These are phyloP conservation scores for Carex kokanica DNA, from an alignment of 176 grass and related monocot genomes.

Conservation along the genomic window DNA sequence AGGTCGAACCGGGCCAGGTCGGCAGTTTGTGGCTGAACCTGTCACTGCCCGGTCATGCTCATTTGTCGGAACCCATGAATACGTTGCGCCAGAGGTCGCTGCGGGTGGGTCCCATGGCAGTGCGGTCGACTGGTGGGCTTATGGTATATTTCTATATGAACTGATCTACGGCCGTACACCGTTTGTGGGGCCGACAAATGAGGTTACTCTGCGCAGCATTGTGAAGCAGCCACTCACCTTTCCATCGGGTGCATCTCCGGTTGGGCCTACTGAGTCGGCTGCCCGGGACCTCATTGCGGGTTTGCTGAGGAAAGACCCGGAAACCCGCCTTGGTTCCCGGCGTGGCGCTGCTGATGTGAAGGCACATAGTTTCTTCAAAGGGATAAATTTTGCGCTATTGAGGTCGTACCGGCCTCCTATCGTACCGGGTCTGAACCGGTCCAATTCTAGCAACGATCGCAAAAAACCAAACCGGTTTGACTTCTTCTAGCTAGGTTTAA, in stretches of 20 bases:
- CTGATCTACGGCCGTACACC: conserved; percentile 72
- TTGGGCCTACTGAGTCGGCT: conserved; percentile 18
- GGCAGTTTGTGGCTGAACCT: conserved; percentile 78
- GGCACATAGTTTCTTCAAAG: conserved; percentile 78
- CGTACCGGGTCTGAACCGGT: conserved; percentile 39
- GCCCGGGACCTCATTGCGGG: conserved; percentile 66
- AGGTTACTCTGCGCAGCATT: conserved; percentile 78
- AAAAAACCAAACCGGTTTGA: conserved; percentile 46
- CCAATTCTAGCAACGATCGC: conserved; percentile 36
- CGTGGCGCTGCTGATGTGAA: conserved; percentile 78
- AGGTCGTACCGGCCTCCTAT: conserved; percentile 61
- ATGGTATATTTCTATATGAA: conserved; percentile 93
- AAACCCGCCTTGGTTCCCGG: conserved; percentile 42
- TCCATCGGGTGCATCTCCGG: conserved; percentile 1
- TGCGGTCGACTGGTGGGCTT: conserved; percentile 95
- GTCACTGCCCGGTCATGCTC: conserved; percentile 66
- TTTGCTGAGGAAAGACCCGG: conserved; percentile 72
- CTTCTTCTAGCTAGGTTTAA: conserved; percentile 37
- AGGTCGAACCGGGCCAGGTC: conserved; percentile 3
- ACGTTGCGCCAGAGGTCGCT: conserved; percentile 83
- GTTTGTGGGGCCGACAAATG: conserved; percentile 57
- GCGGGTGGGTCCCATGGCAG: conserved; percentile 74
- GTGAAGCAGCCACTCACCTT: conserved; percentile 52
- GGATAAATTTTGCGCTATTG: conserved; percentile 74
- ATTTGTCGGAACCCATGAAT: conserved; percentile 96